phyloP scores from a whole-genome alignment of 192 early-diverging fungal species.

The Coemansia sp. region DNA sequence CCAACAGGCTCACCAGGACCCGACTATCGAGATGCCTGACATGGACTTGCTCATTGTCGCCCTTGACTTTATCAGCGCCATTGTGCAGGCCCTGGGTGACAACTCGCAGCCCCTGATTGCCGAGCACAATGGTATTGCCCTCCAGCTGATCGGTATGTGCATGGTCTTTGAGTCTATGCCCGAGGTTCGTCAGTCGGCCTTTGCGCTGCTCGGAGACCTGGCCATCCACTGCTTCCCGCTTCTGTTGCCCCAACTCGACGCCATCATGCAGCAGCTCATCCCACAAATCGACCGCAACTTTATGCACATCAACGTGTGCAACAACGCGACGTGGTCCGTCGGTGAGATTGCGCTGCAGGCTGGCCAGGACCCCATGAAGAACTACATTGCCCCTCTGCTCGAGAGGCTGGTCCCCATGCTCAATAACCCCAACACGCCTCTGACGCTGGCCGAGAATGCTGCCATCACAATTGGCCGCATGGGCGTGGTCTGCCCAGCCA shows the following conservation, averaged over 20 bases:
- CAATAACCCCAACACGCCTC: constrained; percentile 60
- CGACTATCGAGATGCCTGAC: constrained; percentile 63
- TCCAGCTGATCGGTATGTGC: constrained; percentile 78
- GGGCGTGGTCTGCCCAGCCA: constrained; percentile 77
- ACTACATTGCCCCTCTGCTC: constrained; percentile 77
- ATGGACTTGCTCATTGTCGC: constrained; percentile 97
- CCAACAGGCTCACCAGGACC: constrained; percentile 56
- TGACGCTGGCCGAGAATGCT: constrained; percentile 89
- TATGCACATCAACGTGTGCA: constrained; percentile 76
- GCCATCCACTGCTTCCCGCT: constrained; percentile 85
- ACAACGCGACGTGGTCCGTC: constrained; percentile 97
- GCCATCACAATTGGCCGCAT: constrained; percentile 97
- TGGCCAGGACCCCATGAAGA: constrained; percentile 67
- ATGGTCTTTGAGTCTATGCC: constrained; percentile 64
- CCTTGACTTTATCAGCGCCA: constrained; percentile 90
- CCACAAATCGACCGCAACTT: constrained; percentile 63
- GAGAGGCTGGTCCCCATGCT: constrained; percentile 83
- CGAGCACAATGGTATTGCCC: constrained; percentile 63
- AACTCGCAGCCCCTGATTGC: constrained; percentile 75
- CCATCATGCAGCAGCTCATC: constrained; percentile 79
- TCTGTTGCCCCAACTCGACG: constrained; percentile 74
- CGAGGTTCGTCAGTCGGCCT: constrained; percentile 93
- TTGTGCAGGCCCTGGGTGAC: constrained; percentile 85
- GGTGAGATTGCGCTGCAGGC: constrained; percentile 94
- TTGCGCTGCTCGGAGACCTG: constrained; percentile 95